phyloP scores from a whole-genome alignment of 2,329 filamentous ascomycete genomes.

The Albifimbria verrucaria region DNA sequence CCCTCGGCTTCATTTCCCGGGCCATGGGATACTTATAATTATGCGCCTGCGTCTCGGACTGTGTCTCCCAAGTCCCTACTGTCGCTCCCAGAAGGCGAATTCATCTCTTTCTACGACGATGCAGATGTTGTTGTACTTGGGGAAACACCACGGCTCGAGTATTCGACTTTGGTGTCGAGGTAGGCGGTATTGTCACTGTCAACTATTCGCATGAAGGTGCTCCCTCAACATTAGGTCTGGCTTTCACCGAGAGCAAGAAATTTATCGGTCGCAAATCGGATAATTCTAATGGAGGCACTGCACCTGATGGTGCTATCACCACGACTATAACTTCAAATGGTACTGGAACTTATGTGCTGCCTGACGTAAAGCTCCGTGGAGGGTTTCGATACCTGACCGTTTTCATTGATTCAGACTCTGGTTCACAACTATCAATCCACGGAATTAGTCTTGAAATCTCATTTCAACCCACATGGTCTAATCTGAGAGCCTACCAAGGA shows the following conservation, averaged over 20 bases:
- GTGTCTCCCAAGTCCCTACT: neutral
- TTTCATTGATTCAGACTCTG: neutral
- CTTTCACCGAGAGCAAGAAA: neutral
- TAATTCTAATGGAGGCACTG: neutral
- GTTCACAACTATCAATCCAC: neutral
- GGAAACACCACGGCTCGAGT: neutral
- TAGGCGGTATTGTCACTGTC: neutral
- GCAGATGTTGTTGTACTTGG: neutral
- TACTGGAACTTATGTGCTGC: neutral
- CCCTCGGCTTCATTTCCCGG: neutral
- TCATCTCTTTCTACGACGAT: neutral
- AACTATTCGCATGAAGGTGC: neutral
- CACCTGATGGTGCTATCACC: neutral
- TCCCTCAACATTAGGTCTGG: neutral
- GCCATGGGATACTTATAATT: neutral
- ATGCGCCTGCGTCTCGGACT: neutral
- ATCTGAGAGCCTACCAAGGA: constrained; percentile 49
- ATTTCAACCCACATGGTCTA: constrained; percentile 40
- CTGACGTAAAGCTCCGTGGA: neutral
- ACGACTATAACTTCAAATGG: neutral
- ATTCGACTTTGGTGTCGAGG: neutral
- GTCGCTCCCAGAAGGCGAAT: neutral
- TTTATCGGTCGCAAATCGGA: neutral
- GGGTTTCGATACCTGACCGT: neutral
- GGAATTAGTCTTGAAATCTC: constrained; percentile 24